Conservation (phyloP, 2,329 filamentous ascomycete genomes). For the Pseudogymnoascus sp. region DNA sequence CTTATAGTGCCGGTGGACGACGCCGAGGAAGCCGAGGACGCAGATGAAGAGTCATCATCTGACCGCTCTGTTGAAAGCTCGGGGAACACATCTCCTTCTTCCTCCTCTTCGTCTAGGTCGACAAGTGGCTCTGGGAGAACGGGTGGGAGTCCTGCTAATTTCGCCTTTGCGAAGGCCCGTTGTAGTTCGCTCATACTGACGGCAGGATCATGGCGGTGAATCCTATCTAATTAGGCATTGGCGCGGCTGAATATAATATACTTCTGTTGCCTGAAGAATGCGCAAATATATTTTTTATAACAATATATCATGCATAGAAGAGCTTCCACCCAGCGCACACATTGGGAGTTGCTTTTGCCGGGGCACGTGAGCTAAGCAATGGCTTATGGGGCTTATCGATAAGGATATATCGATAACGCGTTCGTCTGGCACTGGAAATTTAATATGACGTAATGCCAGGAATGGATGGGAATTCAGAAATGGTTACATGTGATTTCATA, state of each 20-base stretch:
- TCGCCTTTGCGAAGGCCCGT: conserved; percentile 68
- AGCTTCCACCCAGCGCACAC: not conserved
- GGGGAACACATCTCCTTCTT: conserved; percentile 31
- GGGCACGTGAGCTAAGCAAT: not conserved
- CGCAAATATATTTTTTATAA: not conserved
- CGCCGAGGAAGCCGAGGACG: conserved; percentile 71
- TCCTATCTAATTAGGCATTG: not conserved
- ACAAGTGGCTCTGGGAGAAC: conserved; percentile 42
- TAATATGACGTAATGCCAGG: not conserved
- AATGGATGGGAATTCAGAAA: not conserved
- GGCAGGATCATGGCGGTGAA: conserved; percentile 1
- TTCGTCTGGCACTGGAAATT: not conserved
- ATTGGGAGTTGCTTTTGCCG: not conserved
- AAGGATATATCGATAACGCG: not conserved
- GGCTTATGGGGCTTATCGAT: not conserved
- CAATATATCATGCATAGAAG: not conserved
- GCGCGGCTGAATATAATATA: not conserved
- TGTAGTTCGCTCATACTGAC: conserved; percentile 69
- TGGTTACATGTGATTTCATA: not conserved
- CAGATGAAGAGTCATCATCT: conserved; percentile 62
- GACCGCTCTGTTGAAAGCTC: conserved; percentile 26
- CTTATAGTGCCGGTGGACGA: conserved; percentile 90
- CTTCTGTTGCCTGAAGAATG: not conserved
- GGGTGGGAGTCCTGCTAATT: conserved; percentile 55
- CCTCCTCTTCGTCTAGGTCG: conserved; percentile 45